Percentiles rank a stretch among this genome's conserved stretches.
These are phyloP conservation scores for Erysimum cheiranthoides DNA, from an alignment of 345 rosid species.

Conservation along the genomic window DNA sequence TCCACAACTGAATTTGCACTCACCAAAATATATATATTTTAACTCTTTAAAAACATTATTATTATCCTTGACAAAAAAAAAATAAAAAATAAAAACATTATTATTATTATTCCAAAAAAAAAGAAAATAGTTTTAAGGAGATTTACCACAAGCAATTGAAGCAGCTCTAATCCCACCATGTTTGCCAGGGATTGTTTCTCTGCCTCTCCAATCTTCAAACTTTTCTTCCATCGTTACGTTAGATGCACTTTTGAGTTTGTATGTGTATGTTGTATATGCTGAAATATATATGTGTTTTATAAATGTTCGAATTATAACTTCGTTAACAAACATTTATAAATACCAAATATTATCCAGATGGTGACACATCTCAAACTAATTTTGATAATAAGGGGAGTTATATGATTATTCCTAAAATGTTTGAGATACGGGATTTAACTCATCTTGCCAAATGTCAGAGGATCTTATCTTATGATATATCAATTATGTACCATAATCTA, in stretches of 20 bases:
- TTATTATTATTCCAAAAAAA: not conserved
- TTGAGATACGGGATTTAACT: not conserved
- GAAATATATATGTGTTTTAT: not conserved
- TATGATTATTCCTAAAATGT: not conserved
- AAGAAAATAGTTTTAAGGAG: not conserved
- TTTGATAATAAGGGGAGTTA: not conserved
- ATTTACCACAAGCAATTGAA: slow-evolving; percentile 47
- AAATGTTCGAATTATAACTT: not conserved
- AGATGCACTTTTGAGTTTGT: slow-evolving; percentile 4
- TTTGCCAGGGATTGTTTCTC: slow-evolving; percentile 40
- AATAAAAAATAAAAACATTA: not conserved
- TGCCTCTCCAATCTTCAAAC: slow-evolving; percentile 53
- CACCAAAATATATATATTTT: not conserved
- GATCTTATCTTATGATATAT: not conserved
- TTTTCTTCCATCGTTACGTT: slow-evolving; percentile 29
- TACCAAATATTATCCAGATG: not conserved
- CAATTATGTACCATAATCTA: not conserved
- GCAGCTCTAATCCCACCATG: slow-evolving; percentile 59
- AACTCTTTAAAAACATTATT: not conserved
- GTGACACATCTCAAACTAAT: not conserved
- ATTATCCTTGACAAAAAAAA: too few relatives aligned
- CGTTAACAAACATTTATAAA: not conserved
- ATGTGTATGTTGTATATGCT: slow-evolving; percentile 6
- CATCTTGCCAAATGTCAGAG: not conserved
- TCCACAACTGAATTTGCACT: slow-evolving; percentile 50